Evolutionary conservation across 2,329 filamentous ascomycete species (phyloP).

Genomic region (Sarocladiaceae sp.): DNA sequence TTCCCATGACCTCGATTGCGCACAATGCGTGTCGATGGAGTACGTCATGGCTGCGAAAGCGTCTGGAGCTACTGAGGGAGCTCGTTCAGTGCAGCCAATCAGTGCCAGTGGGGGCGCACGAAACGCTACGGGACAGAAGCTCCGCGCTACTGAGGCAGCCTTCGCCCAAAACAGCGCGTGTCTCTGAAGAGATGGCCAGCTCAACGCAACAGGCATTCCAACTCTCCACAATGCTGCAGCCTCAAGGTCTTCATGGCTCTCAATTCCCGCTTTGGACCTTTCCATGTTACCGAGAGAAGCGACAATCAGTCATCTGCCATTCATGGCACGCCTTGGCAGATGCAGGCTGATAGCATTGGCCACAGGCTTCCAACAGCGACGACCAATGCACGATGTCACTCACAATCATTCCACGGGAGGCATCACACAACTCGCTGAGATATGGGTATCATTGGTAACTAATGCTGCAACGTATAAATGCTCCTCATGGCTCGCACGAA

Average conservation of each 20-base stretch:
- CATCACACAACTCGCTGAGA: neutral
- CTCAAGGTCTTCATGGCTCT: neutral
- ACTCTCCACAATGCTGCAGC: neutral
- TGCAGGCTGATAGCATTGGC: neutral
- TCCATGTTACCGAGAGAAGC: neutral
- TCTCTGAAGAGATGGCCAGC: too few species aligned
- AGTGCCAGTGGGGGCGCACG: neutral
- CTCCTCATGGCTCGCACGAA: too few species aligned
- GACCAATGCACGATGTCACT: too few species aligned
- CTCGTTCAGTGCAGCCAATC: neutral
- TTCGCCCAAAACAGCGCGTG: neutral
- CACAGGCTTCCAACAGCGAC: neutral
- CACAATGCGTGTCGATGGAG: neutral
- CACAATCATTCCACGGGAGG: too few species aligned
- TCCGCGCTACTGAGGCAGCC: constrained; percentile 4
- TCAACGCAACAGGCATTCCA: too few species aligned
- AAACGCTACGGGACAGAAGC: neutral
- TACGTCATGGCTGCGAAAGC: constrained; percentile 4
- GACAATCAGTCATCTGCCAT: neutral
- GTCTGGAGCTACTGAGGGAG: neutral
- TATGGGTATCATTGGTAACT: constrained; percentile 2
- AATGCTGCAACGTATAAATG: too few species aligned
- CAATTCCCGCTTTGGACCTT: neutral
- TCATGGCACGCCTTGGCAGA: neutral
- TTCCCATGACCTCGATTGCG: neutral